Percentiles rank a stretch among this genome's conserved stretches.
phyloP scores from a whole-genome alignment of 2,329 filamentous ascomycete genomes.

The Fusarium globosum region DNA sequence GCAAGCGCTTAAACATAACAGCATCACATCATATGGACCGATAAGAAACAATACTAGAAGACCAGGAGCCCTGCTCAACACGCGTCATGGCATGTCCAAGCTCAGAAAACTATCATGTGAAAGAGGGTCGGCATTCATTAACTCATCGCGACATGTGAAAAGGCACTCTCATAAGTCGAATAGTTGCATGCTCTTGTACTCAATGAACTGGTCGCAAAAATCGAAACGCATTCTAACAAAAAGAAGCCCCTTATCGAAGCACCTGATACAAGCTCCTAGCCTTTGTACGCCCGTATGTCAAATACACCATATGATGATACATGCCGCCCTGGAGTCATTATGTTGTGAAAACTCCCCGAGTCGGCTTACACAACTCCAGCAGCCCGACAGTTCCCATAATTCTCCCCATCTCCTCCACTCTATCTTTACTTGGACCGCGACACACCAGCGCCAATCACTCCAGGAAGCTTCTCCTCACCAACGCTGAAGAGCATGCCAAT shows the following conservation, averaged over 20 bases:
- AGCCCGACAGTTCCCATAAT: slow-evolving; percentile 27
- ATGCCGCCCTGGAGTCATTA: slow-evolving; percentile 41
- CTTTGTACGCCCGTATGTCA: slow-evolving; percentile 47
- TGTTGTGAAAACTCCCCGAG: slow-evolving; percentile 32
- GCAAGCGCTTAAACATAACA: not conserved
- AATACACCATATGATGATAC: slow-evolving; percentile 48
- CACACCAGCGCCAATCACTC: slow-evolving; percentile 96
- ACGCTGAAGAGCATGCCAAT: slow-evolving; percentile 85
- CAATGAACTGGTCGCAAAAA: slow-evolving; percentile 25
- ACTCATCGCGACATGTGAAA: not conserved
- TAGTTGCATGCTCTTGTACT: slow-evolving; percentile 24
- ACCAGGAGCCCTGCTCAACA: not conserved
- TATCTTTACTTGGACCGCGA: slow-evolving; percentile 71
- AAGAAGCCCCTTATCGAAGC: slow-evolving; percentile 42
- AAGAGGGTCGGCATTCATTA: not conserved
- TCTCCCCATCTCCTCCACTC: not conserved
- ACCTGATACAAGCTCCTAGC: slow-evolving; percentile 46
- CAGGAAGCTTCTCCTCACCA: slow-evolving; percentile 87
- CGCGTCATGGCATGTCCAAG: not conserved
- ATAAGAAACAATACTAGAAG: not conserved
- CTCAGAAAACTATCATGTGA: not conserved
- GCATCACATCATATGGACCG: not conserved
- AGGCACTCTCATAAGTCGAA: not conserved
- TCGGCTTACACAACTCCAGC: slow-evolving; percentile 39
- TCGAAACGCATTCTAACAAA: slow-evolving; percentile 45